Conservation (phyloP, 2,329 filamentous ascomycete species). For the Xylariaceae sp. region DNA sequence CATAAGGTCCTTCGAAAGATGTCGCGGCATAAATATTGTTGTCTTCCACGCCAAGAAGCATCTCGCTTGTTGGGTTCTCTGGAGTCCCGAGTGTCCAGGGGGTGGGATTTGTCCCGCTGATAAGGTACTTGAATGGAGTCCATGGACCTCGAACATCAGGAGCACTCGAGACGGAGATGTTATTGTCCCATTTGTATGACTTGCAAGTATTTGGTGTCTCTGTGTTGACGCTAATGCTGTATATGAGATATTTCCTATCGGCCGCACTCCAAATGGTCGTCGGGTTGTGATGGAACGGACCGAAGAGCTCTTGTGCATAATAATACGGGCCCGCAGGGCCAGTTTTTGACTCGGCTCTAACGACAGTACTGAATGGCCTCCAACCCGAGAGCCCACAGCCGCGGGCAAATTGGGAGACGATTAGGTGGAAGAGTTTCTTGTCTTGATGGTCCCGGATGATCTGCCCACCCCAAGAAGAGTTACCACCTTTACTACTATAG, state of each 20-base stretch:
- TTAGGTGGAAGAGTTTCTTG: constrained; percentile 45
- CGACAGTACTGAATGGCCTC: constrained; percentile 48
- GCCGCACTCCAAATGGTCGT: constrained; percentile 47
- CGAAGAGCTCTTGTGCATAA: constrained; percentile 44
- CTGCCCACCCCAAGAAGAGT: constrained; percentile 52
- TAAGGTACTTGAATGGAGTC: constrained; percentile 16
- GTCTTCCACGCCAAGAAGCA: constrained; percentile 40
- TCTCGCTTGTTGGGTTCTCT: constrained; percentile 31
- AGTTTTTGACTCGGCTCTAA: constrained; percentile 47
- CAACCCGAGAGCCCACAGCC: constrained; percentile 52
- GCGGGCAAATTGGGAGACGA: constrained; percentile 48
- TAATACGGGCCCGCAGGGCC: constrained; percentile 49
- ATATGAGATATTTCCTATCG: constrained; percentile 48
- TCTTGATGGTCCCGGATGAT: constrained; percentile 48
- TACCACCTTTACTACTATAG: constrained; percentile 34
- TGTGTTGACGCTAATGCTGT: constrained; percentile 46
- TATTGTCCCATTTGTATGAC: constrained; percentile 35
- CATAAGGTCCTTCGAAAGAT: constrained; percentile 34
- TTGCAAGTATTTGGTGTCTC: constrained; percentile 27
- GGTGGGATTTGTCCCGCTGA: constrained; percentile 45
- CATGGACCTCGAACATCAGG: constrained; percentile 28
- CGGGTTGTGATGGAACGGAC: constrained; percentile 51
- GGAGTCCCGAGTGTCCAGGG: constrained; percentile 42
- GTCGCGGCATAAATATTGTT: constrained; percentile 40
- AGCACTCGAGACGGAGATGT: constrained; percentile 38